phyloP scores from a whole-genome alignment of 352 stramenopile genomes.

The Phytophthora capsici region DNA sequence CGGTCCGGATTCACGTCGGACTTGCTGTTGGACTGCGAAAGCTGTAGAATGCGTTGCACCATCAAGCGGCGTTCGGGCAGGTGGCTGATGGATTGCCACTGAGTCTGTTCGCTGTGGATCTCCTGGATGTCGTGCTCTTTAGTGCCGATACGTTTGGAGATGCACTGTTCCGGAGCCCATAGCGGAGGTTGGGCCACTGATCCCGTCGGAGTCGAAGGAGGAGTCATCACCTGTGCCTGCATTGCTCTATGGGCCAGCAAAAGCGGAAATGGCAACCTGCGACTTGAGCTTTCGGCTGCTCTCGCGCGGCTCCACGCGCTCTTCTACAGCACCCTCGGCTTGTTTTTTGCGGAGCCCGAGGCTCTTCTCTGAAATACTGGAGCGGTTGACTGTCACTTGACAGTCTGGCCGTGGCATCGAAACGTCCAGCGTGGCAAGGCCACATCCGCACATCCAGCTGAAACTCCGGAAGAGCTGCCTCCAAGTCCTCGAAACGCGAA shows the following conservation, averaged over 20 bases:
- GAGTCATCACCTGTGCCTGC: constrained; percentile 27
- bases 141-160: constrained; percentile 22
- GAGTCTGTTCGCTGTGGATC: constrained; percentile 18
- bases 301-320: constrained; percentile 13
- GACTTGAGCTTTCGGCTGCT: constrained; percentile 19
- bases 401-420: constrained; percentile 24
- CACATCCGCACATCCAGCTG: constrained; percentile 40
- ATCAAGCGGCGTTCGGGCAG: constrained; percentile 69
- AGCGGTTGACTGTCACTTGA: background rate
- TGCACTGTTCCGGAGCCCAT: constrained; percentile 43
- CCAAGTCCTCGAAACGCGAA: constrained; percentile 28
- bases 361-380: constrained; percentile 27
- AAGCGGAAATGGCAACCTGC: constrained; percentile 28
- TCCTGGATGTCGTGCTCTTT: constrained; percentile 21
- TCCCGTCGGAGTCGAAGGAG: constrained; percentile 34
- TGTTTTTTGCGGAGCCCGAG: constrained; percentile 18
- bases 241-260: constrained; percentile 21
- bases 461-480: constrained; percentile 34
- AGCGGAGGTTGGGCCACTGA: constrained; percentile 23
- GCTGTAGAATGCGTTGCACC: constrained; percentile 74
- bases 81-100: constrained; percentile 68
- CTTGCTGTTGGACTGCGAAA: constrained; percentile 46
- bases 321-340: constrained; percentile 33
- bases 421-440: constrained; percentile 30
- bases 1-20: constrained; percentile 13